A percentile compares a stretch with the other conserved stretches of the same genome.
phyloP scores from a whole-genome alignment of 345 rosid species.

The Noccaea bulbosa region DNA sequence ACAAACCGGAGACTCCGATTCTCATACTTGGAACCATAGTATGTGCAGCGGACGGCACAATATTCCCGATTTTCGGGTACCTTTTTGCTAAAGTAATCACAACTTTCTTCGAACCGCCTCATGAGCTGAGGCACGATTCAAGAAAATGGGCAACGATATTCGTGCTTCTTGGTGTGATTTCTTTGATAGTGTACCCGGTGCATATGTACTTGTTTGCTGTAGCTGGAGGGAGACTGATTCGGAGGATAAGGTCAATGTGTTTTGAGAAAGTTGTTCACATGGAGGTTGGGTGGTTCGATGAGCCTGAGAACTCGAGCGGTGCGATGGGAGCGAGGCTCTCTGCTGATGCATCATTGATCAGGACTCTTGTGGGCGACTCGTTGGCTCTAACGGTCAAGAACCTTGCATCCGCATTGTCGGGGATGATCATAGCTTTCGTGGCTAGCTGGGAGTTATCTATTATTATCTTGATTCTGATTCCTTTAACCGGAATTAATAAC shows the following conservation, averaged over 20 bases:
- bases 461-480: slow-evolving; percentile 50
- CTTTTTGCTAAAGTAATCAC: slow-evolving; percentile 55
- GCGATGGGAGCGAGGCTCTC: slow-evolving; percentile 73
- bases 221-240: slow-evolving; percentile 65
- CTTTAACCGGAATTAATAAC: slow-evolving; percentile 52
- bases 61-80: slow-evolving; percentile 55
- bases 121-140: slow-evolving; percentile 52
- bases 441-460: slow-evolving; percentile 65
- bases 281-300: slow-evolving; percentile 84
- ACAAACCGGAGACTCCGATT: slow-evolving; percentile 69
- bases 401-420: slow-evolving; percentile 51
- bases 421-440: slow-evolving; percentile 58
- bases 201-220: slow-evolving; percentile 56
- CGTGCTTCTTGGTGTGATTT: slow-evolving; percentile 50
- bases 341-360: slow-evolving; percentile 62
- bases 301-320: slow-evolving; percentile 66
- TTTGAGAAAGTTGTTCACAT: slow-evolving; percentile 68
- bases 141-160: slow-evolving; percentile 60
- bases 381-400: slow-evolving; percentile 53
- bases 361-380: slow-evolving; percentile 65
- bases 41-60: slow-evolving; percentile 48
- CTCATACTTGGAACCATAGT: slow-evolving; percentile 57
- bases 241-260: slow-evolving; percentile 56
- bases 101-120: slow-evolving; percentile 56
- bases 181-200: slow-evolving; percentile 48